Evolutionary conservation across 768 basidiomycete species (phyloP).

Genomic region (Lepiota brunneoincarnata): DNA sequence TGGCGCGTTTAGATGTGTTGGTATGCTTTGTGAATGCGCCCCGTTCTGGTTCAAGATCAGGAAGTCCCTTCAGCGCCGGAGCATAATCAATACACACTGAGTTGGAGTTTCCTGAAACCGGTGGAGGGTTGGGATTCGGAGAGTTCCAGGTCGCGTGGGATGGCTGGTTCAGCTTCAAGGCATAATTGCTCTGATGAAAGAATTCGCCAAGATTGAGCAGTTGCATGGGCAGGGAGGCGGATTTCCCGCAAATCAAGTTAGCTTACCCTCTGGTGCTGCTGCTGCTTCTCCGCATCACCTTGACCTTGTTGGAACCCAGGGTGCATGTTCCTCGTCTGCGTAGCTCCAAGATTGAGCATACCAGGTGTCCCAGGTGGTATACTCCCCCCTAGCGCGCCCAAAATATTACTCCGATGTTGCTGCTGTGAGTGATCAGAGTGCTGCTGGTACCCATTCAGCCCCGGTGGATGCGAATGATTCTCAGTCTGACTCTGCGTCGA

Average conservation of each 20-base stretch:
- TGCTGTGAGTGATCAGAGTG: constrained; percentile 39
- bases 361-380: constrained; percentile 55
- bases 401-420: constrained; percentile 55
- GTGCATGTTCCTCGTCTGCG: constrained; percentile 44
- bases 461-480: constrained; percentile 63
- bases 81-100: constrained; percentile 4
- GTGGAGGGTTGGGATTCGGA: constrained; percentile 42
- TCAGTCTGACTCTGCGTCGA: constrained; percentile 17
- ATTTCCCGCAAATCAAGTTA: constrained; percentile 21
- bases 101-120: constrained; percentile 14
- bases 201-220: neutral
- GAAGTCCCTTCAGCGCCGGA: neutral
- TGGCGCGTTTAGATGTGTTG: constrained; percentile 53
- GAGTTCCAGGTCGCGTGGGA: constrained; percentile 66
- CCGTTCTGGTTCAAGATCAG: constrained; percentile 24
- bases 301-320: constrained; percentile 56
- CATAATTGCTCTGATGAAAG: constrained; percentile 48
- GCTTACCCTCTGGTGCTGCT: constrained; percentile 57
- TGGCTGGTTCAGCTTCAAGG: constrained; percentile 62
- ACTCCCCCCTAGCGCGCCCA: constrained; percentile 47
- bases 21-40: constrained; percentile 36
- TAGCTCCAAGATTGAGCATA: constrained; percentile 54
- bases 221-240: neutral
- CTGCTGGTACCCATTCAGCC: constrained; percentile 65
- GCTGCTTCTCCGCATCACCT: constrained; percentile 64